These are phyloP conservation scores for Chaetoceros muelleri DNA, from an alignment of 108 stramenopile genomes.

Conservation along the genomic window DNA sequence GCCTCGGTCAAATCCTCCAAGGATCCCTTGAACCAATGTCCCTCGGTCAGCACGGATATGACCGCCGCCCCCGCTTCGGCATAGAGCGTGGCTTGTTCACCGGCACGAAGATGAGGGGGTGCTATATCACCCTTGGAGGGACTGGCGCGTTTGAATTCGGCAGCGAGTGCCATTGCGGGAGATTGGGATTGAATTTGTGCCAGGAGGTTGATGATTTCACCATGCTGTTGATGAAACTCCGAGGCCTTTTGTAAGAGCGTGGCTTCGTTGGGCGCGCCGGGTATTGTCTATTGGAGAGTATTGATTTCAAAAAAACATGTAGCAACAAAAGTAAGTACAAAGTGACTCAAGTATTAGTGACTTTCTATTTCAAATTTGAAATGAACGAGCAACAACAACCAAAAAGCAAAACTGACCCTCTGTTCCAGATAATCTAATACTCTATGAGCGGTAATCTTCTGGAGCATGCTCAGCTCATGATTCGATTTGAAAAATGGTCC, in stretches of 20 bases:
- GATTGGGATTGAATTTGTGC: constrained; percentile 38
- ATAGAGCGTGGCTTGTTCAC: constrained; percentile 78
- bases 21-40: constrained; percentile 87
- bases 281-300: background rate
- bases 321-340: too few relatives aligned
- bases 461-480: constrained; percentile 68
- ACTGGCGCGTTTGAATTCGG: constrained; percentile 97
- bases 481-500: constrained; percentile 3
- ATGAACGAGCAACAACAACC: too few relatives aligned
- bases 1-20: constrained; percentile 71
- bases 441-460: constrained; percentile 67
- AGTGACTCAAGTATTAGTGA: too few relatives aligned
- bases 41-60: constrained; percentile 93
- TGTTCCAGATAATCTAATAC: constrained; percentile 48
- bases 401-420: constrained; percentile 10
- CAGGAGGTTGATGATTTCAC: constrained; percentile 49
- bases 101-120: constrained; percentile 36
- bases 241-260: constrained; percentile 25
- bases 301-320: too few relatives aligned
- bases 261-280: constrained; percentile 11
- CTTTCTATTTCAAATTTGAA: too few relatives aligned
- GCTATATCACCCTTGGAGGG: constrained; percentile 94
- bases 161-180: constrained; percentile 86
- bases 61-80: constrained; percentile 81
- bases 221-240: constrained; percentile 38